phyloP scores from a whole-genome alignment of 148 eudicot genomes.

The Nepenthes mirabilis region DNA sequence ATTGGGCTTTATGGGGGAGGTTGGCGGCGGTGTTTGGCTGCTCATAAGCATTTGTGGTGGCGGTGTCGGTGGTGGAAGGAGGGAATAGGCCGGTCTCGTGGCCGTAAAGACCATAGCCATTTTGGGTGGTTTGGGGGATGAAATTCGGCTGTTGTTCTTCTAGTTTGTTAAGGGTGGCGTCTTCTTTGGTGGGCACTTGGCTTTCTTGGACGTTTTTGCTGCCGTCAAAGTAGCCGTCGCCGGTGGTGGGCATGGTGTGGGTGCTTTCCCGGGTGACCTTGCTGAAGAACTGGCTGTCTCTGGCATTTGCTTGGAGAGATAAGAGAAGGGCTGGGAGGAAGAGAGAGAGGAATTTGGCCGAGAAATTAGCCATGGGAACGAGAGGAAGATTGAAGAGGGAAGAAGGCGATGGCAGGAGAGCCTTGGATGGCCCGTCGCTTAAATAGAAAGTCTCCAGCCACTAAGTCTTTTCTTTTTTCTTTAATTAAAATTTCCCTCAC shows the following conservation, averaged over 20 bases:
- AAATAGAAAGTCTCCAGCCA: too few relatives aligned
- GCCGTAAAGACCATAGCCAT: constrained; percentile 54
- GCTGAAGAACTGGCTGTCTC: constrained; percentile 68
- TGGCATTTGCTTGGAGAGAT: constrained; percentile 38
- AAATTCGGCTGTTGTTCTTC: constrained; percentile 35
- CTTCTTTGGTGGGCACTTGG: constrained; percentile 13
- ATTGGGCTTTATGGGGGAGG: neutral
- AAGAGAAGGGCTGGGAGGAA: constrained; percentile 24
- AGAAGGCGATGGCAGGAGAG: neutral
- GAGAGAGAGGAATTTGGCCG: constrained; percentile 6
- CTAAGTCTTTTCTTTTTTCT: too few relatives aligned
- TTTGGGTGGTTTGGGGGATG: constrained; percentile 34
- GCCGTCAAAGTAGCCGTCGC: neutral
- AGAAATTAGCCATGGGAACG: neutral
- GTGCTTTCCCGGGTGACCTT: constrained; percentile 23
- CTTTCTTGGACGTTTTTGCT: neutral
- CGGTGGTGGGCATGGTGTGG: constrained; percentile 4
- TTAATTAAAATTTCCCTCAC: too few relatives aligned
- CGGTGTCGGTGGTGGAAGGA: constrained; percentile 31
- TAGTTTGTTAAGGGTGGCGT: constrained; percentile 5
- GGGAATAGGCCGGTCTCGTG: constrained; percentile 50
- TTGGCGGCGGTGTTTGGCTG: neutral
- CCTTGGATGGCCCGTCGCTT: too few relatives aligned
- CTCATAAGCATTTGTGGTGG: constrained; percentile 7
- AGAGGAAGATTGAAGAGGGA: neutral